A percentile compares a stretch with the other conserved stretches of the same genome.
These are phyloP conservation scores for Zygosaccharomyces kombuchaensis DNA, from an alignment of 805 yeast genomes.

Conservation along the genomic window DNA sequence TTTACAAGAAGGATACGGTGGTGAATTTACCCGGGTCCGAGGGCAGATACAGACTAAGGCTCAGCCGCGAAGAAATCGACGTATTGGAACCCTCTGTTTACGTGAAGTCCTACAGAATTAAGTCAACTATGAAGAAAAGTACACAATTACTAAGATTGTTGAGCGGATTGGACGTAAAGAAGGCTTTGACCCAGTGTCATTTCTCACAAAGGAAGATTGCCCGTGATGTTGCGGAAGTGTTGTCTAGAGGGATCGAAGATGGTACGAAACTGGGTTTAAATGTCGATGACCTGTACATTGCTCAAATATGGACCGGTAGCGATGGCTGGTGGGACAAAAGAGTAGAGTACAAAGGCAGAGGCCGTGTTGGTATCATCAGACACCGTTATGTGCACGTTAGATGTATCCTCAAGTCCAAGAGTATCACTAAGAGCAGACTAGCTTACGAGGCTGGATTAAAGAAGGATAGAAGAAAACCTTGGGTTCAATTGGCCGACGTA, in stretches of 20 bases:
- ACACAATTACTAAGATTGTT: slow-evolving; percentile 73
- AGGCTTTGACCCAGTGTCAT: slow-evolving; percentile 89
- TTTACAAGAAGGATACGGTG: slow-evolving; percentile 59
- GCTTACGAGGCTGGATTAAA: slow-evolving; percentile 54
- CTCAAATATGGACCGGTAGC: slow-evolving; percentile 86
- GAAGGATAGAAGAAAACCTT: slow-evolving; percentile 48
- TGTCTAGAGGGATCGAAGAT: slow-evolving; percentile 67
- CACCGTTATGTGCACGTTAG: slow-evolving; percentile 79
- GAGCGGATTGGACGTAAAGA: slow-evolving; percentile 62
- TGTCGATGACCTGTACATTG: slow-evolving; percentile 60
- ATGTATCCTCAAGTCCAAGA: slow-evolving; percentile 63
- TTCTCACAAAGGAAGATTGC: slow-evolving; percentile 77
- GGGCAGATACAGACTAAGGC: slow-evolving; percentile 48
- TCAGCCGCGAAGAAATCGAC: slow-evolving; percentile 63
- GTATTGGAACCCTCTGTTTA: slow-evolving; percentile 86
- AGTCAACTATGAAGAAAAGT: slow-evolving; percentile 85
- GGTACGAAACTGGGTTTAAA: slow-evolving; percentile 57
- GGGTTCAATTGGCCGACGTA: slow-evolving; percentile 42
- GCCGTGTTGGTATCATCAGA: slow-evolving; percentile 73
- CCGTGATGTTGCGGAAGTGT: slow-evolving; percentile 69
- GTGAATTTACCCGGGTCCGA: slow-evolving; percentile 42
- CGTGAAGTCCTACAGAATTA: slow-evolving; percentile 73
- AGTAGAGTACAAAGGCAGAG: slow-evolving; percentile 83
- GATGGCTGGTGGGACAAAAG: slow-evolving; percentile 74
- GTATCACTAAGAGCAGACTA: slow-evolving; percentile 55